A percentile compares a stretch with the other conserved stretches of the same genome.
phyloP scores from a whole-genome alignment of 192 early-diverging fungal genomes.

The Dissophora ornata region DNA sequence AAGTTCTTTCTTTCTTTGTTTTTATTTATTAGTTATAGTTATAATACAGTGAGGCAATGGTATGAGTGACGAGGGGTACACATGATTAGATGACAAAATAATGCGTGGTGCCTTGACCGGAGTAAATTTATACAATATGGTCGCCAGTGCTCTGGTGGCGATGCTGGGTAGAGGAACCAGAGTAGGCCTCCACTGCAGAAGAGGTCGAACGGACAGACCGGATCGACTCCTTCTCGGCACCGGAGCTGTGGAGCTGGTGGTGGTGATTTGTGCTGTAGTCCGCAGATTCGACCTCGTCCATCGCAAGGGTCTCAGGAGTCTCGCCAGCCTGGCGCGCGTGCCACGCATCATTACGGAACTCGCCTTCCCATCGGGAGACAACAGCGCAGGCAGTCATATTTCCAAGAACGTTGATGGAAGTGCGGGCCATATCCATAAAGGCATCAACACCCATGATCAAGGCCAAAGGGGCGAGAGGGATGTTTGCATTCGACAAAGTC shows the following conservation, averaged over 20 bases:
- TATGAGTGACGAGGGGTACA: too few relatives aligned
- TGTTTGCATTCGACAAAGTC: constrained; percentile 62
- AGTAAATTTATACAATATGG: constrained; percentile 37
- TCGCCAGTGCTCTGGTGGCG: constrained; percentile 9
- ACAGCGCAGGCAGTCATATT: constrained; percentile 76
- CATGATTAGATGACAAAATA: too few relatives aligned
- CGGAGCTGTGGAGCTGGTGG: too few relatives aligned
- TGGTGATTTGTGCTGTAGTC: constrained; percentile 21
- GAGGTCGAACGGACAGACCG: constrained; percentile 24
- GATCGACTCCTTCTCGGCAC: constrained; percentile 29
- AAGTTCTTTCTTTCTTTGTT: too few relatives aligned
- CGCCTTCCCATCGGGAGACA: constrained; percentile 74
- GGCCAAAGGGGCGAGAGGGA: constrained; percentile 67
- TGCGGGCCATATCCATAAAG: constrained; percentile 82
- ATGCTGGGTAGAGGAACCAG: background rate
- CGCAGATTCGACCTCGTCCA: constrained; percentile 35
- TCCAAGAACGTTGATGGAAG: constrained; percentile 75
- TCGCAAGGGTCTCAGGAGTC: constrained; percentile 11
- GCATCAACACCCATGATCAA: constrained; percentile 81
- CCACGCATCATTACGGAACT: constrained; percentile 67
- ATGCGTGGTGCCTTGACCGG: too few relatives aligned
- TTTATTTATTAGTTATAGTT: too few relatives aligned
- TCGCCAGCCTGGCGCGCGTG: constrained; percentile 20
- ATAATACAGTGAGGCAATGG: too few relatives aligned
- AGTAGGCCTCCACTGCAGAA: constrained; percentile 10